These are phyloP conservation scores for Microdochium nivale DNA, from an alignment of 2,329 filamentous ascomycete species.

Conservation along the genomic window DNA sequence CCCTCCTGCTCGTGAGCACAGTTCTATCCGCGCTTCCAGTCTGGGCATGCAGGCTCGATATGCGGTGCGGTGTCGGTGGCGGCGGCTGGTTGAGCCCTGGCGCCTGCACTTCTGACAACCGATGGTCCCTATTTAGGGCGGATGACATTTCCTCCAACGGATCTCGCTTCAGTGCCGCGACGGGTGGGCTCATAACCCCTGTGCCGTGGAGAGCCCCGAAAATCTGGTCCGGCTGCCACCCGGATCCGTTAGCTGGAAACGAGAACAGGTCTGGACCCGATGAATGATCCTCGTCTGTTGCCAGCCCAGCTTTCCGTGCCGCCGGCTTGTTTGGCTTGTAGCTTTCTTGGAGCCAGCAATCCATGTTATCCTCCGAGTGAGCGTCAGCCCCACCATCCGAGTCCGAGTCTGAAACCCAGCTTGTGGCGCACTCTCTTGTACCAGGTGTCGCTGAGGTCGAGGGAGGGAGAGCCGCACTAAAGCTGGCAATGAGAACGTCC, in stretches of 20 bases:
- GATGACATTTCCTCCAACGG: constrained; percentile 38
- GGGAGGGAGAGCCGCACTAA: constrained; percentile 25
- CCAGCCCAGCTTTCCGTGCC: constrained; percentile 14
- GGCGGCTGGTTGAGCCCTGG: constrained; percentile 14
- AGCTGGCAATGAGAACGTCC: constrained; percentile 16
- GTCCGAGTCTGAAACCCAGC: constrained; percentile 40
- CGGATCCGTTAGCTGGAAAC: constrained; percentile 32
- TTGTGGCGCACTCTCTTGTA: constrained; percentile 28
- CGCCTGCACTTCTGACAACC: constrained; percentile 12
- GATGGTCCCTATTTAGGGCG: constrained; percentile 21
- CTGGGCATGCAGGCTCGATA: constrained; percentile 44
- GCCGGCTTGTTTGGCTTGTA: constrained; percentile 26
- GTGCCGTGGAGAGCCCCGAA: constrained; percentile 31
- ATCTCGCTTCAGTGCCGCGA: constrained; percentile 26
- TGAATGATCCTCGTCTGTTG: constrained; percentile 7
- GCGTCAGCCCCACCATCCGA: constrained; percentile 30
- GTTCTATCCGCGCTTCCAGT: constrained; percentile 23
- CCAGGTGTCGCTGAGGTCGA: constrained; percentile 38
- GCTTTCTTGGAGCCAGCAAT: constrained; percentile 51
- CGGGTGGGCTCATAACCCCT: constrained; percentile 20
- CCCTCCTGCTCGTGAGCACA: constrained; percentile 7
- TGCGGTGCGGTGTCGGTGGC: constrained; percentile 40
- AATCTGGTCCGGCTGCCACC: constrained; percentile 40
- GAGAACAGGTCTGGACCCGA: constrained; percentile 45
- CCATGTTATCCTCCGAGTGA: constrained; percentile 34